Evolutionary conservation across 306 rosid genomes (phyloP).

Genomic region (Herpetospermum pedunculosum): DNA sequence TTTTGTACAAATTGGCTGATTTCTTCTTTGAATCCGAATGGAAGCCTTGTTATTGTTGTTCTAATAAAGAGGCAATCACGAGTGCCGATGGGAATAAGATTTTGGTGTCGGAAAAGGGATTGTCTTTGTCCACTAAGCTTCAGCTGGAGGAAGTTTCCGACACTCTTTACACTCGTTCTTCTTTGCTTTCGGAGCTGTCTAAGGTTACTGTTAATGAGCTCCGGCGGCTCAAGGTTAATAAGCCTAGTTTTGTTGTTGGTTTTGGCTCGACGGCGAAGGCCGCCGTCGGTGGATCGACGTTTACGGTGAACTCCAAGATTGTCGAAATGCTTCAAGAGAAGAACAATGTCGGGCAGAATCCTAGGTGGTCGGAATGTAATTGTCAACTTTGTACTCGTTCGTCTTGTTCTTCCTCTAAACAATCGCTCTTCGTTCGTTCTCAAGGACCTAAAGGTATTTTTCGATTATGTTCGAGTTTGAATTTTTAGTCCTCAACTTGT

Average conservation of each 20-base stretch:
- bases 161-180: slow-evolving; percentile 73
- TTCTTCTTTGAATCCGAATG: slow-evolving; percentile 60
- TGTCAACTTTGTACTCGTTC: slow-evolving; percentile 58
- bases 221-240: slow-evolving; percentile 25
- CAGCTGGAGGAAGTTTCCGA: slow-evolving; percentile 77
- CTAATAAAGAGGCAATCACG: slow-evolving; percentile 54
- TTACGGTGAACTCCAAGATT: slow-evolving; percentile 46
- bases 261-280: slow-evolving; percentile 9
- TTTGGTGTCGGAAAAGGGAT: slow-evolving; percentile 71
- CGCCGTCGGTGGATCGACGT: slow-evolving; percentile 16
- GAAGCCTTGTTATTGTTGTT: slow-evolving; percentile 74
- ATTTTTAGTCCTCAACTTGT: not conserved
- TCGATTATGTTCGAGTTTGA: not conserved
- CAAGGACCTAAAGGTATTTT: slow-evolving; percentile 43
- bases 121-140: slow-evolving; percentile 46
- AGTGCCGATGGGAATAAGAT: slow-evolving; percentile 43
- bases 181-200: slow-evolving; percentile 53
- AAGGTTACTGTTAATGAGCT: slow-evolving; percentile 33
- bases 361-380: slow-evolving; percentile 93
- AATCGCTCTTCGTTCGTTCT: slow-evolving; percentile 49
- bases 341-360: slow-evolving; percentile 19
- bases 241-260: not conserved
- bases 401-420: slow-evolving; percentile 32
- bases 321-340: slow-evolving; percentile 77
- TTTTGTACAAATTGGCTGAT: slow-evolving; percentile 52